Conservation (phyloP, 2,329 filamentous ascomycete genomes). For the Scedosporium aurantiacum region DNA sequence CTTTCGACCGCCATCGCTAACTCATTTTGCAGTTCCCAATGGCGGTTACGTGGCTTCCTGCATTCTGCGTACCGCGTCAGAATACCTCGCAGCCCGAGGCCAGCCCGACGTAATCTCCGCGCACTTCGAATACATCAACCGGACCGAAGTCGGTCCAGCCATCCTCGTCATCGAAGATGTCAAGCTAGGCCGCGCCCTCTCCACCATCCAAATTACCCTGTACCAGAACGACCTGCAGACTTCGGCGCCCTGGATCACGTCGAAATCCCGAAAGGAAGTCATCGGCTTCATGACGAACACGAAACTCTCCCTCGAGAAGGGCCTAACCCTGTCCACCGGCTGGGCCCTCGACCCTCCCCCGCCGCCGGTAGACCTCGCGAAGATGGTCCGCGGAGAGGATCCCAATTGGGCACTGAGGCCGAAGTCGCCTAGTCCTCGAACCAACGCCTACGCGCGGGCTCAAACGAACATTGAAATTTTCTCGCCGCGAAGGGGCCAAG, state of each 20-base stretch:
- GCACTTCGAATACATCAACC: constrained; percentile 30
- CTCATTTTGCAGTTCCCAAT: constrained; percentile 25
- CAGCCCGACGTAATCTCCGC: constrained; percentile 28
- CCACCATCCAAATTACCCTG: constrained; percentile 29
- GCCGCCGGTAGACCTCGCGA: constrained; percentile 16
- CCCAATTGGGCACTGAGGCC: constrained; percentile 16
- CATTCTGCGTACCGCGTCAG: constrained; percentile 22
- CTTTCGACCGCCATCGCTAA: not conserved
- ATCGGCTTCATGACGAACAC: constrained; percentile 29
- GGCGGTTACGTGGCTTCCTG: constrained; percentile 33
- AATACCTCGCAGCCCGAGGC: constrained; percentile 15
- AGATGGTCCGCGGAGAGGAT: constrained; percentile 15
- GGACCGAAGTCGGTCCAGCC: constrained; percentile 25
- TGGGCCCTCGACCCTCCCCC: constrained; percentile 13
- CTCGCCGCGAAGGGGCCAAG: not conserved
- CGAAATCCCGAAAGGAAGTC: constrained; percentile 19
- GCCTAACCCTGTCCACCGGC: constrained; percentile 18
- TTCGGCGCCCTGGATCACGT: constrained; percentile 23
- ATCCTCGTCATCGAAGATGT: constrained; percentile 27
- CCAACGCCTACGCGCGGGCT: not conserved
- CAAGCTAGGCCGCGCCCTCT: constrained; percentile 29
- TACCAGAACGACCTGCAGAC: constrained; percentile 25
- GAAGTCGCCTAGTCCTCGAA: not conserved
- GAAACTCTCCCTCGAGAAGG: constrained; percentile 19
- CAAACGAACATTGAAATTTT: not conserved